Evolutionary conservation across 495 filamentous ascomycete species (phyloP).

Genomic region (Aspergillus egyptiacus): DNA sequence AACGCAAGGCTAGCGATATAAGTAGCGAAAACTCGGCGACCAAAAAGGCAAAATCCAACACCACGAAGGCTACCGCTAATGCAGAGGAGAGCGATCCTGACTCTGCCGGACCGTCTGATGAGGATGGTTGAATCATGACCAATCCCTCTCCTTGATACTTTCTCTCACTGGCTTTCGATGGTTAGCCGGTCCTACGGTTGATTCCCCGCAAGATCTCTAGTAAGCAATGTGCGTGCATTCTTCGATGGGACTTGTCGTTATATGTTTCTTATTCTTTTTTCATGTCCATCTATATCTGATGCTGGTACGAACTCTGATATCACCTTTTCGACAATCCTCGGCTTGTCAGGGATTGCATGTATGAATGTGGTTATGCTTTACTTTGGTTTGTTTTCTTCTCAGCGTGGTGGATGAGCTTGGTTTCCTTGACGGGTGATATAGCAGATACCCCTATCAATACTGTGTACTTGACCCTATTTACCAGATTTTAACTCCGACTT

Average conservation of each 20-base stretch:
- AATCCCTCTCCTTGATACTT: conserved; percentile 16
- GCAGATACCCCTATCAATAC: conserved; percentile 15
- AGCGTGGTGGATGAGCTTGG: conserved; percentile 13
- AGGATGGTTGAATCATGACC: conserved; percentile 37
- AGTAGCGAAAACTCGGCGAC: conserved; percentile 35
- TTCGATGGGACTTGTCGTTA: conserved; percentile 18
- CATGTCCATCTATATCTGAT: conserved; percentile 37
- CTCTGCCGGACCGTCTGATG: conserved; percentile 43
- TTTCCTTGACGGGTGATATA: conserved; percentile 14
- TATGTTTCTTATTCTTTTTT: conserved; percentile 15
- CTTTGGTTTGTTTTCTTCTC: conserved; percentile 15
- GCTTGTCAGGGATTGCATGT: conserved; percentile 25
- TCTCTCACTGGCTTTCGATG: conserved; percentile 23
- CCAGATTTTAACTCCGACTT: background rate
- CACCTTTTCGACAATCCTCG: conserved; percentile 19
- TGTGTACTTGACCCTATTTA: conserved; percentile 5
- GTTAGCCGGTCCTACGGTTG: background rate
- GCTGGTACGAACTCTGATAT: conserved; percentile 31
- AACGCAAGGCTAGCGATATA: conserved; percentile 47
- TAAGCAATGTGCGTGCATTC: conserved; percentile 32
- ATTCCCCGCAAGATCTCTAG: conserved; percentile 26
- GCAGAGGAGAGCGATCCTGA: conserved; percentile 47
- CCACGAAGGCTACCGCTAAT: conserved; percentile 30
- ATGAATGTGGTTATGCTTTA: conserved; percentile 26
- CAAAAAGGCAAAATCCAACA: conserved; percentile 44